phyloP scores from a whole-genome alignment of 495 filamentous ascomycete species.

The Physcia stellaris region DNA sequence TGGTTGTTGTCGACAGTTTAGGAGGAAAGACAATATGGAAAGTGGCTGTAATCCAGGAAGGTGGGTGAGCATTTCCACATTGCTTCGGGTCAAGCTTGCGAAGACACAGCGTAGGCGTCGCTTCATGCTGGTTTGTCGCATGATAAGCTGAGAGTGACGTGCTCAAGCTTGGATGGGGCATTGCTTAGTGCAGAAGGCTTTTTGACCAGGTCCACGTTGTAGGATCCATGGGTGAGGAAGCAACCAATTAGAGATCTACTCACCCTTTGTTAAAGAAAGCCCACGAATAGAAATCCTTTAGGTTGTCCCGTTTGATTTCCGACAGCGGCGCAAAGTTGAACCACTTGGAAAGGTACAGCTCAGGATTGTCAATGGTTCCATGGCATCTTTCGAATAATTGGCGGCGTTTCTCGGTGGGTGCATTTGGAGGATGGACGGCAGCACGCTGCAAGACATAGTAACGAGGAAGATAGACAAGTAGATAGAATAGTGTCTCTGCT shows the following conservation, averaged over 20 bases:
- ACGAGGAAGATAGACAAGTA: conserved; percentile 41
- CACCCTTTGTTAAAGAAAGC: conserved; percentile 42
- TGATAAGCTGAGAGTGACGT: too few relatives aligned
- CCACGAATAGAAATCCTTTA: conserved; percentile 52
- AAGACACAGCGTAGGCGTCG: too few relatives aligned
- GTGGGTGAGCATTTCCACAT: too few relatives aligned
- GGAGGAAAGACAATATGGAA: too few relatives aligned
- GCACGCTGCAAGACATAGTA: conserved; percentile 31
- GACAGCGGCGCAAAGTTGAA: conserved; percentile 43
- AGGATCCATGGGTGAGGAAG: conserved; percentile 11
- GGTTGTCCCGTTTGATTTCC: conserved; percentile 50
- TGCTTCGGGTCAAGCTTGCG: too few relatives aligned
- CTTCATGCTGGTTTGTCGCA: too few relatives aligned
- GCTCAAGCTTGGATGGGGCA: too few relatives aligned
- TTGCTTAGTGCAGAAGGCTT: too few relatives aligned
- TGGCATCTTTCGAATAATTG: conserved; percentile 42
- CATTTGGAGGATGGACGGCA: conserved; percentile 37
- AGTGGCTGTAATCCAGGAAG: too few relatives aligned
- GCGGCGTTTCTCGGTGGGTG: conserved; percentile 24
- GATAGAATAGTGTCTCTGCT: conserved; percentile 38
- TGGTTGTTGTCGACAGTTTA: conserved; percentile 20
- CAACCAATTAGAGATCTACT: too few relatives aligned
- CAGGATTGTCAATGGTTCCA: conserved; percentile 37
- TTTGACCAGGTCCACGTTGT: too few relatives aligned
- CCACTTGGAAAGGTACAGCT: conserved; percentile 47